These are phyloP conservation scores for Ogataea glucozyma DNA, from an alignment of 805 yeast species.

Conservation along the genomic window DNA sequence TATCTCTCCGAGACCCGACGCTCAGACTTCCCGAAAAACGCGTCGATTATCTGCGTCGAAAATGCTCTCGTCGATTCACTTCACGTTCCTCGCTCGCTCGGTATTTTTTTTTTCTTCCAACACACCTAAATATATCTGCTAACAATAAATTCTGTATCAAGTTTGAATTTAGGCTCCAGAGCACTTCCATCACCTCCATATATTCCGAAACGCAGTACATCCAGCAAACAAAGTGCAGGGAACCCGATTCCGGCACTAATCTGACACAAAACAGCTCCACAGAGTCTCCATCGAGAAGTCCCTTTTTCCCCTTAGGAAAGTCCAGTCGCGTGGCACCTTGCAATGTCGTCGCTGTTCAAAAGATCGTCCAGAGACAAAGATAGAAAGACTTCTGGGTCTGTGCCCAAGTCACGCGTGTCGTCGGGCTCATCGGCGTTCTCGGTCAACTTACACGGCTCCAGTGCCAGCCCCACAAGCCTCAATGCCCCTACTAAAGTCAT, in stretches of 20 bases:
- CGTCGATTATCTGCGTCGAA: too few species aligned
- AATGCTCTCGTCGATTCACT: too few species aligned
- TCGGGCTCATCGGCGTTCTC: conserved; percentile 22
- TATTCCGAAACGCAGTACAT: background rate
- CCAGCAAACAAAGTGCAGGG: too few species aligned
- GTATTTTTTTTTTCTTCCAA: too few species aligned
- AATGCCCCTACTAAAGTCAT: conserved; percentile 79
- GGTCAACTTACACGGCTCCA: conserved; percentile 6
- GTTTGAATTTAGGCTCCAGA: conserved; percentile 6
- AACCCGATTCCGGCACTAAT: too few species aligned
- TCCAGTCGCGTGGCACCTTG: conserved; percentile 3
- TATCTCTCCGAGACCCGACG: too few species aligned
- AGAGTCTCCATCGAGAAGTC: background rate
- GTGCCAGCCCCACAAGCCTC: conserved; percentile 15
- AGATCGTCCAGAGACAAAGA: conserved; percentile 36
- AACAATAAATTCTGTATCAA: conserved; percentile 15
- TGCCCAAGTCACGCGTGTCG: conserved; percentile 23
- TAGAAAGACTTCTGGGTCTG: conserved; percentile 18
- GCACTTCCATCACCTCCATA: background rate
- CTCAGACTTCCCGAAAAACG: too few species aligned
- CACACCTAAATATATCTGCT: background rate
- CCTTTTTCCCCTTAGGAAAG: background rate
- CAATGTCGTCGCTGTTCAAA: conserved; percentile 34
- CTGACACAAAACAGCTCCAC: too few species aligned
- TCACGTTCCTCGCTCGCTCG: too few species aligned